Evolutionary conservation across 805 yeast genomes (phyloP).

Genomic region (Barnettozyma botsteinii): DNA sequence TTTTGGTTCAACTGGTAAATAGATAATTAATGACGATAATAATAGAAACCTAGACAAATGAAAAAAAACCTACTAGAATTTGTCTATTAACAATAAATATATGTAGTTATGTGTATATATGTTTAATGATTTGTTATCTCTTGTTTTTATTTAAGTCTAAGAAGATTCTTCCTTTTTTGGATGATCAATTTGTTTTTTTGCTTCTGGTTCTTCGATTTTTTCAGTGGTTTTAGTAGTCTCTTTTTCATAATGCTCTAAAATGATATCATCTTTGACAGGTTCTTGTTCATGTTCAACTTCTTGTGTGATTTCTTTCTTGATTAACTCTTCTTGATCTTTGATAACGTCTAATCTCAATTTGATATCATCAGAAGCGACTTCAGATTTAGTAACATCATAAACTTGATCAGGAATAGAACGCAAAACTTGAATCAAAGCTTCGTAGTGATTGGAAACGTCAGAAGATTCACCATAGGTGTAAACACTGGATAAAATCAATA

Average conservation of each 20-base stretch:
- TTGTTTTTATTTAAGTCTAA: constrained; percentile 1
- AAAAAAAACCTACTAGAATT: too few relatives aligned
- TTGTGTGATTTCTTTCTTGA: constrained; percentile 80
- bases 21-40: background rate
- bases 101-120: too few relatives aligned
- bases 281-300: constrained; percentile 36
- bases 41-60: background rate
- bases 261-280: constrained; percentile 32
- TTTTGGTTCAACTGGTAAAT: constrained; percentile 85
- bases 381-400: constrained; percentile 90
- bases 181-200: constrained; percentile 10
- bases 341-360: constrained; percentile 66
- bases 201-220: constrained; percentile 1
- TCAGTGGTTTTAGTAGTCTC: constrained; percentile 6
- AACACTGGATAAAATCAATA: constrained; percentile 80
- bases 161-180: constrained; percentile 8
- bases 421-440: constrained; percentile 81
- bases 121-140: too few relatives aligned
- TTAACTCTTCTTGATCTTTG: constrained; percentile 76
- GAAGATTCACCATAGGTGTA: constrained; percentile 74
- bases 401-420: constrained; percentile 92
- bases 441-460: constrained; percentile 55
- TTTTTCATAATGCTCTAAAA: constrained; percentile 33
- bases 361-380: constrained; percentile 57
- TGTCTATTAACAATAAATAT: too few relatives aligned